Conservation (phyloP, 192 early-diverging fungal genomes). For the Diversispora epigaea region DNA sequence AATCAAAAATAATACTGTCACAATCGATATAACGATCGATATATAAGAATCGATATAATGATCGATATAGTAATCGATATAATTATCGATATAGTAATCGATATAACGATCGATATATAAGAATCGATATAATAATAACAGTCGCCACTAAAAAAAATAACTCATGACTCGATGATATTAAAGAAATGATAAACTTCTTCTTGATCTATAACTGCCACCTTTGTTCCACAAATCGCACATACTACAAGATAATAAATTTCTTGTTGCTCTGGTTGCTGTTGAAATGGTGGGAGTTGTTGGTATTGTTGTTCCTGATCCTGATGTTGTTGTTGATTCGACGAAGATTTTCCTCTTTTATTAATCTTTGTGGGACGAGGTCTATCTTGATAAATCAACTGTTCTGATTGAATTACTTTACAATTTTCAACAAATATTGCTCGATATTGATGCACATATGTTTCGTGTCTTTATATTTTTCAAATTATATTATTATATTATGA, state of each 20-base stretch:
- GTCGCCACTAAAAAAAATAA: neutral
- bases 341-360: conserved; percentile 13
- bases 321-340: neutral
- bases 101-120: no score
- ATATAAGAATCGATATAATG: no score
- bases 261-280: neutral
- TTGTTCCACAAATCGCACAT: conserved; percentile 59
- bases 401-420: conserved; percentile 50
- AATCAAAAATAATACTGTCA: no score
- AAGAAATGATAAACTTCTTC: conserved; percentile 74
- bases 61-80: no score
- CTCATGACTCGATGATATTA: conserved; percentile 54
- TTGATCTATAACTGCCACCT: conserved; percentile 62
- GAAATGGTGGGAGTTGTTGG: neutral
- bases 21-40: no score
- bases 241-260: conserved; percentile 52
- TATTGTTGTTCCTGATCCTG: conserved; percentile 2
- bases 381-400: conserved; percentile 41
- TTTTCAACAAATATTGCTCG: conserved; percentile 70
- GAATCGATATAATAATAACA: no score
- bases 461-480: conserved; percentile 44
- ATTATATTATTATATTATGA: conserved; percentile 5
- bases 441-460: conserved; percentile 58
- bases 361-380: conserved; percentile 25
- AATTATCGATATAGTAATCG: no score